A percentile compares a stretch with the other conserved stretches of the same genome.
phyloP scores from a whole-genome alignment of 495 filamentous ascomycete species.

The Xylaria intraflava region DNA sequence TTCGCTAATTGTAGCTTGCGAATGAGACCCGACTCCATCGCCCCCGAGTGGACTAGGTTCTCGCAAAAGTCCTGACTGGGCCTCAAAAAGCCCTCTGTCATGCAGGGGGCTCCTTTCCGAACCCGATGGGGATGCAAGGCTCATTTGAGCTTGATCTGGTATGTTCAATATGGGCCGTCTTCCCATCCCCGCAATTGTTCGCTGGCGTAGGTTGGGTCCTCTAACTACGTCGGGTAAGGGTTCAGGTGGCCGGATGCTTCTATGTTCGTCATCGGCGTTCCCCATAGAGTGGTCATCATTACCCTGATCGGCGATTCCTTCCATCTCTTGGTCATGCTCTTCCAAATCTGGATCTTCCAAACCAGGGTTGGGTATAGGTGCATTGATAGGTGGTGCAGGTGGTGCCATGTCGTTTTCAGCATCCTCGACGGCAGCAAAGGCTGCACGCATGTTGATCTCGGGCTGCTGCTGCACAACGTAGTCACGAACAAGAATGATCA shows the following conservation, averaged over 20 bases:
- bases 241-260: neutral
- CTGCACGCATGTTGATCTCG: constrained; percentile 56
- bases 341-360: constrained; percentile 9
- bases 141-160: constrained; percentile 6
- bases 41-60: constrained; percentile 1
- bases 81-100: constrained; percentile 1
- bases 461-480: constrained; percentile 98
- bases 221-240: constrained; percentile 8
- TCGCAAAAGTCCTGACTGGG: constrained; percentile 3
- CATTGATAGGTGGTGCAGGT: constrained; percentile 18
- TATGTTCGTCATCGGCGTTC: constrained; percentile 8
- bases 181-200: constrained; percentile 17
- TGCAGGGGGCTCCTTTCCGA: constrained; percentile 1
- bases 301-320: constrained; percentile 7
- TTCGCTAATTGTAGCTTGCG: constrained; percentile 31
- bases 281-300: neutral
- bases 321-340: constrained; percentile 13
- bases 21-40: neutral
- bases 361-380: constrained; percentile 4
- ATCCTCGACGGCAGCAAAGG: constrained; percentile 46
- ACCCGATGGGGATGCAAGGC: constrained; percentile 6
- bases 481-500: constrained; percentile 92
- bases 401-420: constrained; percentile 45
- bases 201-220: constrained; percentile 12
- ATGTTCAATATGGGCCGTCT: constrained; percentile 10